Percentiles rank a stretch among this genome's conserved stretches.
These are phyloP conservation scores for Nannochloropsis salina DNA, from an alignment of 108 stramenopile genomes.

Conservation along the genomic window DNA sequence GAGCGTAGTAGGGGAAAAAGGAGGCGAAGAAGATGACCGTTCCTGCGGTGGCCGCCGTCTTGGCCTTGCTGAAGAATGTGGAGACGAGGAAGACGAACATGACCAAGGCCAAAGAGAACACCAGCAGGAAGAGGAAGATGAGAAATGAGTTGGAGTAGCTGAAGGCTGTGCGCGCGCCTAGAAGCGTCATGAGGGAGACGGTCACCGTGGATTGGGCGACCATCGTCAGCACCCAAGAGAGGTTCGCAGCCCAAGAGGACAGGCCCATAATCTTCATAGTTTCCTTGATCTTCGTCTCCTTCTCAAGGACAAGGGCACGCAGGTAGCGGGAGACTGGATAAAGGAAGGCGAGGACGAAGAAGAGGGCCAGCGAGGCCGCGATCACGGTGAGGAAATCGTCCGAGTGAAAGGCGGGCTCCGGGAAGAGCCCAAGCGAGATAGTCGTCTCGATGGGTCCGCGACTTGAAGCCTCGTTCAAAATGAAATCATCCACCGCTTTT, in stretches of 20 bases:
- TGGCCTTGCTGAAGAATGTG: constrained; percentile 55
- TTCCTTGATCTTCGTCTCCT: constrained; percentile 51
- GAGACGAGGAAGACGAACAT: constrained; percentile 46
- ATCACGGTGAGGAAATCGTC: constrained; percentile 55
- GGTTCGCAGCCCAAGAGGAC: constrained; percentile 23
- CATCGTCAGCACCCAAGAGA: constrained; percentile 44
- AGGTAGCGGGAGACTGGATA: constrained; percentile 57
- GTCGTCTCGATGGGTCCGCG: constrained; percentile 8
- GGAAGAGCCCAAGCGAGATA: constrained; percentile 50
- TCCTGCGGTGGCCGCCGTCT: constrained; percentile 59
- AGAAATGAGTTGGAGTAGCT: constrained; percentile 28
- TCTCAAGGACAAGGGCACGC: constrained; percentile 51
- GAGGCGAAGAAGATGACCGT: constrained; percentile 59
- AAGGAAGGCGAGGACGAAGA: constrained; percentile 60
- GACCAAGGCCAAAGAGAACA: constrained; percentile 27
- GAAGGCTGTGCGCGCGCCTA: constrained; percentile 46
- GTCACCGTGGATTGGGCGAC: constrained; percentile 25
- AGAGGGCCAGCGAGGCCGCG: constrained; percentile 51
- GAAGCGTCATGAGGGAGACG: constrained; percentile 30
- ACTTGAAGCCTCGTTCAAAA: constrained; percentile 32
- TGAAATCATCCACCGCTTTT: constrained; percentile 44
- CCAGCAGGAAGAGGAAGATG: constrained; percentile 49
- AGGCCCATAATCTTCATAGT: constrained; percentile 58
- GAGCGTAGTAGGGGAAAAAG: constrained; percentile 57
- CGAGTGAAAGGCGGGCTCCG: constrained; percentile 46